Conservation (phyloP, 2,329 filamentous ascomycete species). For the Ilyonectria mors-panacis region DNA sequence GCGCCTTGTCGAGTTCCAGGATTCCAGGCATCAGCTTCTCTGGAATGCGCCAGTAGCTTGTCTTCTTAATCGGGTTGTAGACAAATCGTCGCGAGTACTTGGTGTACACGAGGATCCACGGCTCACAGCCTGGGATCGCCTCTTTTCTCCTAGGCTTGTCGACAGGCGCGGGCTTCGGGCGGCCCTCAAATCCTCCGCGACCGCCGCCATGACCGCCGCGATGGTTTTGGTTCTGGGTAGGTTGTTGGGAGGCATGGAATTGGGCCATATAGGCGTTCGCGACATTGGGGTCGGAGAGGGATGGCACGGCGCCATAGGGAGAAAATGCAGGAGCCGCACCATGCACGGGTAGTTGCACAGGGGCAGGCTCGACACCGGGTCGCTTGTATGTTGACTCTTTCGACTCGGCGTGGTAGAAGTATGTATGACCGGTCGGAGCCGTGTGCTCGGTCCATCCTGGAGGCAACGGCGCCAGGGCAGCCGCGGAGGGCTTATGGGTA, state of each 20-base stretch:
- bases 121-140: slow-evolving; percentile 83
- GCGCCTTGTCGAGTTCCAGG: slow-evolving; percentile 79
- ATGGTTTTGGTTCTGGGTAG: slow-evolving; percentile 50
- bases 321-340: slow-evolving; percentile 51
- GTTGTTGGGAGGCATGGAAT: slow-evolving; percentile 60
- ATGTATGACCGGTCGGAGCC: slow-evolving; percentile 87
- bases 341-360: slow-evolving; percentile 37
- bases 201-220: slow-evolving; percentile 53
- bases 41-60: slow-evolving; percentile 96
- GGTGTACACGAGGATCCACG: slow-evolving; percentile 95
- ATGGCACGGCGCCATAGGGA: slow-evolving; percentile 50
- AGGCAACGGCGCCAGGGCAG: slow-evolving; percentile 72
- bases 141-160: slow-evolving; percentile 88
- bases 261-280: slow-evolving; percentile 75
- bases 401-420: slow-evolving; percentile 88
- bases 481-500: slow-evolving; percentile 75
- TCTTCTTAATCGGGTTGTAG: slow-evolving; percentile 87
- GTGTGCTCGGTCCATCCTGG: slow-evolving; percentile 95
- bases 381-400: slow-evolving; percentile 91
- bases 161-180: slow-evolving; percentile 76
- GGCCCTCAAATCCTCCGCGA: slow-evolving; percentile 68
- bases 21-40: slow-evolving; percentile 87
- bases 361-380: slow-evolving; percentile 63
- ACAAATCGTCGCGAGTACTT: slow-evolving; percentile 92
- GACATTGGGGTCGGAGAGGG: slow-evolving; percentile 68